Percentiles rank a stretch among this genome's conserved stretches.
These are phyloP conservation scores for Gastrodia elata DNA, from an alignment of 106 monocot genomes.

Conservation along the genomic window DNA sequence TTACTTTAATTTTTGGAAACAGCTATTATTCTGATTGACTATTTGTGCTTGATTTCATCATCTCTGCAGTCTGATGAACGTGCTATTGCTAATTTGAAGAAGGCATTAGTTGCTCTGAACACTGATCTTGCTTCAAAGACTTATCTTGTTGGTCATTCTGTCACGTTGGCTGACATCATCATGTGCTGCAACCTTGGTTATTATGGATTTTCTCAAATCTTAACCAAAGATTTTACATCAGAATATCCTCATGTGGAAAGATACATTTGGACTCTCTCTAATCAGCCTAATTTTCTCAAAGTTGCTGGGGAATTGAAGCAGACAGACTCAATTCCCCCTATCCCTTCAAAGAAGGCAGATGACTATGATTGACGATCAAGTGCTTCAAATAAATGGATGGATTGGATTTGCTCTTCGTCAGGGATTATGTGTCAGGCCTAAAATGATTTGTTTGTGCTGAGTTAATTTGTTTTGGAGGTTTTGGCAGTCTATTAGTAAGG, in stretches of 20 bases:
- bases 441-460: too few relatives aligned
- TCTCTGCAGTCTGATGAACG: slow-evolving; percentile 57
- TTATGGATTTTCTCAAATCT: slow-evolving; percentile 33
- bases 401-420: too few relatives aligned
- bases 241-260: slow-evolving; percentile 89
- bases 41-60: not conserved
- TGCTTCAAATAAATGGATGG: too few relatives aligned
- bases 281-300: slow-evolving; percentile 69
- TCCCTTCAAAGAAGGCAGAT: slow-evolving; percentile 41
- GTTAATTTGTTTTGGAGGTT: too few relatives aligned
- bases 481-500: too few relatives aligned
- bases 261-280: slow-evolving; percentile 85
- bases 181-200: slow-evolving; percentile 66
- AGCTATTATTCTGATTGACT: not conserved
- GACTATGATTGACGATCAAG: too few relatives aligned
- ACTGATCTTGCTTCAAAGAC: slow-evolving; percentile 66
- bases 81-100: slow-evolving; percentile 60
- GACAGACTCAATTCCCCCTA: slow-evolving; percentile 50
- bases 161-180: slow-evolving; percentile 79
- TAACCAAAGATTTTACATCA: slow-evolving; percentile 73
- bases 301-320: slow-evolving; percentile 67
- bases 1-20: not conserved
- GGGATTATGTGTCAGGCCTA: too few relatives aligned
- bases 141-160: slow-evolving; percentile 61
- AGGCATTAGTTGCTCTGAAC: slow-evolving; percentile 48